Evolutionary conservation across 1,284 basidiomycete genomes (phyloP).

Genomic region (Mycena sp.): DNA sequence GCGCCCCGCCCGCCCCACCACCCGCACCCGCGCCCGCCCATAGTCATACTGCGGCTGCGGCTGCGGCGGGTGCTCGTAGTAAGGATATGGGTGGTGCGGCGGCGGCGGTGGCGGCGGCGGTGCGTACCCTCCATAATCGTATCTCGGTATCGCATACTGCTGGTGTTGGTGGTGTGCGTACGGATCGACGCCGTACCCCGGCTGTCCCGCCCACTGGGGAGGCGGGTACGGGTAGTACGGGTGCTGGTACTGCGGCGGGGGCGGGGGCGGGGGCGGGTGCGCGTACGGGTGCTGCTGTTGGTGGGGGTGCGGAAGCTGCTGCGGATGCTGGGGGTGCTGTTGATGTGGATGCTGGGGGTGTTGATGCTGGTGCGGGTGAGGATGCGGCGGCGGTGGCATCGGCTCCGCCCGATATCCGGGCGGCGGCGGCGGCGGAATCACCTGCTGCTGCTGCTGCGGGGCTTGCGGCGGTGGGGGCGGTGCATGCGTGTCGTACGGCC

Average conservation of each 20-base stretch:
- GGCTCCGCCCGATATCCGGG: conserved; percentile 30
- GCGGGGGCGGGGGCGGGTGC: conserved; percentile 31
- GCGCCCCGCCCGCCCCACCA: no score
- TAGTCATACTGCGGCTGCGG: conserved; percentile 21
- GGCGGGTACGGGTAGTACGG: conserved; percentile 21
- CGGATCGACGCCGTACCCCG: neutral
- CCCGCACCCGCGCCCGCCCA: neutral
- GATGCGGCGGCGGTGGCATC: conserved; percentile 7
- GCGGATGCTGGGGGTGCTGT: conserved; percentile 19
- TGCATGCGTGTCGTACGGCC: no score
- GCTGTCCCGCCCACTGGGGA: no score
- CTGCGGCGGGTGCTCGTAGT: conserved; percentile 20
- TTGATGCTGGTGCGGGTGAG: conserved; percentile 22
- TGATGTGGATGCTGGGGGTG: conserved; percentile 19
- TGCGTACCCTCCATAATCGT: conserved; percentile 29
- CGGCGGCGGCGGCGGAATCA: conserved; percentile 31
- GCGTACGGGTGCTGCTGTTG: conserved; percentile 17
- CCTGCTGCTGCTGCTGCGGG: conserved; percentile 31
- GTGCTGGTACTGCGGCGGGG: neutral
- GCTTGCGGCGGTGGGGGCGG: conserved; percentile 38
- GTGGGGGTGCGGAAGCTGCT: conserved; percentile 25
- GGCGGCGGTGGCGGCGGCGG: conserved; percentile 28
- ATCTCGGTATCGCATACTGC: conserved; percentile 18
- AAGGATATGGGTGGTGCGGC: conserved; percentile 22
- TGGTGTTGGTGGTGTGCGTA: conserved; percentile 22